phyloP scores from a whole-genome alignment of 306 rosid genomes.

The Medicago arabica region DNA sequence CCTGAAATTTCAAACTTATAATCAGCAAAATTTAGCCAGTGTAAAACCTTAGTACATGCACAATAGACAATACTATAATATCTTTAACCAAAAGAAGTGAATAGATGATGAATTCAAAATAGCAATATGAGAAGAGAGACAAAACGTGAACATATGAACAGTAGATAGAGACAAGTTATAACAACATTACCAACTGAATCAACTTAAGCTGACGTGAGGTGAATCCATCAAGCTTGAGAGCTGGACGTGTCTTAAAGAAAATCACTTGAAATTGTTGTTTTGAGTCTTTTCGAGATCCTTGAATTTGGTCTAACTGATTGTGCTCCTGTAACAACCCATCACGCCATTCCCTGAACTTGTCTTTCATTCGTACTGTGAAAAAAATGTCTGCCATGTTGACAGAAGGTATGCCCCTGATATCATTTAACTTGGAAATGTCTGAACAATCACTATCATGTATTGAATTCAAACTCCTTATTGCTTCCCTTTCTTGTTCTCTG shows the following conservation, averaged over 20 bases:
- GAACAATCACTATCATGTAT: slow-evolving; percentile 50
- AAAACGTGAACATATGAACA: slow-evolving; percentile 31
- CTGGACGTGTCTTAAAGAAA: slow-evolving; percentile 84
- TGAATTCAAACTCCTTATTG: slow-evolving; percentile 52
- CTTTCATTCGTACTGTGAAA: slow-evolving; percentile 81
- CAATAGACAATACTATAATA: background rate
- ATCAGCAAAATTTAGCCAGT: slow-evolving; percentile 42
- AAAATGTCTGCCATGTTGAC: slow-evolving; percentile 63
- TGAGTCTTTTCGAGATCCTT: slow-evolving; percentile 53
- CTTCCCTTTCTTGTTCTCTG: slow-evolving; percentile 84
- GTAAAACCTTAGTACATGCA: slow-evolving; percentile 11
- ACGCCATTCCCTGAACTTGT: slow-evolving; percentile 73
- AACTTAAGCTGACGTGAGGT: slow-evolving; percentile 81
- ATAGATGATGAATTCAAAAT: slow-evolving; percentile 29
- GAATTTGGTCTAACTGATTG: slow-evolving; percentile 52
- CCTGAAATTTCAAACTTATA: slow-evolving; percentile 63
- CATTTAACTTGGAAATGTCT: slow-evolving; percentile 47
- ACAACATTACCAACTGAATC: slow-evolving; percentile 75
- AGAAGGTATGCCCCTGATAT: slow-evolving; percentile 50
- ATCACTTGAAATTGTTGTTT: slow-evolving; percentile 68
- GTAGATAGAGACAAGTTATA: slow-evolving; percentile 32
- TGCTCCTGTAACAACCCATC: slow-evolving; percentile 66
- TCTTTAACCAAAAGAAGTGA: slow-evolving; percentile 5
- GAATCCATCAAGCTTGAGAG: slow-evolving; percentile 77
- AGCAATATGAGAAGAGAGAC: slow-evolving; percentile 24